A percentile compares a stretch with the other conserved stretches of the same genome.
phyloP scores from a whole-genome alignment of 1,284 basidiomycete genomes.

The Sanghuangporus baumii region DNA sequence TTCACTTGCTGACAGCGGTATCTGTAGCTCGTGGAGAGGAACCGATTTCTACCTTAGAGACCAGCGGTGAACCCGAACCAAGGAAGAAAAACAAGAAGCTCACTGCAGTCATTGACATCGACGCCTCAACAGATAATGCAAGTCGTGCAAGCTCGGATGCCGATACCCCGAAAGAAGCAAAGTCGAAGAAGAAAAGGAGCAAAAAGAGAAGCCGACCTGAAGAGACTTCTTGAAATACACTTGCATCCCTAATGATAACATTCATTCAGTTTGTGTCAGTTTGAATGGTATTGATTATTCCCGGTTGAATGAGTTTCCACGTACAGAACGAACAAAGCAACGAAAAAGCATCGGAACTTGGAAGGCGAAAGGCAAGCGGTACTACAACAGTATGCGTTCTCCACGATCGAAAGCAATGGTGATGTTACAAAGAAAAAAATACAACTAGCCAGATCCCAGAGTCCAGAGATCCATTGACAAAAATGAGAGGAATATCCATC shows the following conservation, averaged over 20 bases:
- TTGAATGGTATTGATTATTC: not conserved
- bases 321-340: not conserved
- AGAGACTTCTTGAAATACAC: not conserved
- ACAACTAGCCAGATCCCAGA: not conserved
- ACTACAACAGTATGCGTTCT: constrained; percentile 5
- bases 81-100: constrained; percentile 13
- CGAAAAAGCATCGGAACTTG: too few species aligned
- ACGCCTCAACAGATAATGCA: not conserved
- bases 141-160: constrained; percentile 10
- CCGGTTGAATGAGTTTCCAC: not conserved
- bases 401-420: not conserved
- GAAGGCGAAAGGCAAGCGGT: not conserved
- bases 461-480: not conserved
- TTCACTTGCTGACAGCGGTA: not conserved
- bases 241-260: not conserved
- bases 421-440: not conserved
- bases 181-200: constrained; percentile 6
- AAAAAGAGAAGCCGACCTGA: not conserved
- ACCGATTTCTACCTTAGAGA: not conserved
- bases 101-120: constrained; percentile 2
- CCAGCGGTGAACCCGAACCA: not conserved
- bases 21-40: not conserved
- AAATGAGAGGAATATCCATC: not conserved
- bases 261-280: not conserved
- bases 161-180: not conserved